Conservation (phyloP, 2,329 filamentous ascomycete genomes). For the Lachnellula occidentalis region DNA sequence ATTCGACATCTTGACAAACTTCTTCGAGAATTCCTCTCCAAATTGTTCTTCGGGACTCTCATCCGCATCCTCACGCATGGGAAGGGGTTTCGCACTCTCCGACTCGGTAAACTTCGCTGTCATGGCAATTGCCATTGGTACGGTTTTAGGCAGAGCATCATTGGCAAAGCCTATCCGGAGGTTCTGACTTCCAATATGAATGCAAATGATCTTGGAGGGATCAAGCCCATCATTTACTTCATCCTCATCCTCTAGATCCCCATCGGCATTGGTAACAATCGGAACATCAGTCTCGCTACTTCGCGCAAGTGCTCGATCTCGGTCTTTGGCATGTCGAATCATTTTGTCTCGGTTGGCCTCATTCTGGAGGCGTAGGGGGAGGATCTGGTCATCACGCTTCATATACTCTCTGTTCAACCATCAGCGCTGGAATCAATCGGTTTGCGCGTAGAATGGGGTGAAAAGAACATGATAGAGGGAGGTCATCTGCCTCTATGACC, state of each 20-base stretch:
- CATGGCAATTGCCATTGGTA: constrained; percentile 87
- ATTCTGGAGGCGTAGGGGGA: constrained; percentile 80
- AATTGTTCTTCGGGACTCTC: constrained; percentile 69
- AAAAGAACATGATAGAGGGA: constrained; percentile 3
- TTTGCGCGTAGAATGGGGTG: not conserved
- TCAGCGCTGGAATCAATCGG: not conserved
- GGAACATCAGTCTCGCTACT: constrained; percentile 62
- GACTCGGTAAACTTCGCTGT: constrained; percentile 74
- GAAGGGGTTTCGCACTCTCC: constrained; percentile 74
- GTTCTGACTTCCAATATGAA: constrained; percentile 94
- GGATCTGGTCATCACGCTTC: constrained; percentile 94
- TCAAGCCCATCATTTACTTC: constrained; percentile 58
- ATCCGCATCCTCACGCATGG: constrained; percentile 59
- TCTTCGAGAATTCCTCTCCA: constrained; percentile 72
- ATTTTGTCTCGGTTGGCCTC: constrained; percentile 82
- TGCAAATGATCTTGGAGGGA: constrained; percentile 86
- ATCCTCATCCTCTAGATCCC: constrained; percentile 42
- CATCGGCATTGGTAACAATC: constrained; percentile 50
- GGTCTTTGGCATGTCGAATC: constrained; percentile 80
- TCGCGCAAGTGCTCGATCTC: constrained; percentile 77
- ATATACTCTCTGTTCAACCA: constrained; percentile 71
- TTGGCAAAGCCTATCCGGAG: constrained; percentile 91
- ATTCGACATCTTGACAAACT: constrained; percentile 74
- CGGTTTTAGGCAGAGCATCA: constrained; percentile 87
- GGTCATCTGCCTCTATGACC: not conserved